A percentile compares a stretch with the other conserved stretches of the same genome.
Conservation (phyloP, 176 grass and related monocot genomes). For the Bromus sterilis region DNA sequence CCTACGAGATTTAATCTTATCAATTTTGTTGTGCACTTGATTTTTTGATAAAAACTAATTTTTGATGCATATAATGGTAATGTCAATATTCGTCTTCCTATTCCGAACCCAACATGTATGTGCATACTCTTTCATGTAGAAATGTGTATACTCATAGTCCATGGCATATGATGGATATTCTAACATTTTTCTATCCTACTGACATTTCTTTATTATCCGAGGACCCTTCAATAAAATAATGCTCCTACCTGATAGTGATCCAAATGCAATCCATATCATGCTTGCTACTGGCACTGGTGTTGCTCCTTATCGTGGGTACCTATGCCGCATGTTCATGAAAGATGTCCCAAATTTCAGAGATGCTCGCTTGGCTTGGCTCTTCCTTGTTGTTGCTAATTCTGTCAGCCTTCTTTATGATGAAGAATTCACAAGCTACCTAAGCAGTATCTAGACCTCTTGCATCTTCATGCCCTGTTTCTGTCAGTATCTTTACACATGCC, state of each 20-base stretch:
- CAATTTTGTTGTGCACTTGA: background rate
- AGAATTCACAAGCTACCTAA: conserved; percentile 61
- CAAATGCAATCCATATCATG: conserved; percentile 89
- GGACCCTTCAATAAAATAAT: conserved; percentile 95
- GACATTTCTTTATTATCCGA: conserved; percentile 18
- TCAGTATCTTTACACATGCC: too few species aligned
- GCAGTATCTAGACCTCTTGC: conserved; percentile 15
- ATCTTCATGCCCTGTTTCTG: background rate
- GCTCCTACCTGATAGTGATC: conserved; percentile 84
- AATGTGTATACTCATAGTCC: background rate
- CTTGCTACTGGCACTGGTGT: conserved; percentile 88
- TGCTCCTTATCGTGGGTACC: conserved; percentile 82
- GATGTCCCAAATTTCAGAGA: conserved; percentile 67
- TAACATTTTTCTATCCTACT: background rate
- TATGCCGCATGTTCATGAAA: too few species aligned
- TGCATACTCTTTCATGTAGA: background rate
- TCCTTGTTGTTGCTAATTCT: conserved; percentile 66
- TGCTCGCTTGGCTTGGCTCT: conserved; percentile 82
- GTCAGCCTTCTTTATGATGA: conserved; percentile 74
- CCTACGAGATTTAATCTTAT: background rate
- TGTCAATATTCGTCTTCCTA: background rate
- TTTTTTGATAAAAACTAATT: background rate
- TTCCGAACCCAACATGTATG: background rate
- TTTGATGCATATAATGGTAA: background rate
- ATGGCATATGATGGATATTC: background rate